A percentile compares a stretch with the other conserved stretches of the same genome.
Conservation (phyloP, 164 flowering plant species). For the Annona cherimola region DNA sequence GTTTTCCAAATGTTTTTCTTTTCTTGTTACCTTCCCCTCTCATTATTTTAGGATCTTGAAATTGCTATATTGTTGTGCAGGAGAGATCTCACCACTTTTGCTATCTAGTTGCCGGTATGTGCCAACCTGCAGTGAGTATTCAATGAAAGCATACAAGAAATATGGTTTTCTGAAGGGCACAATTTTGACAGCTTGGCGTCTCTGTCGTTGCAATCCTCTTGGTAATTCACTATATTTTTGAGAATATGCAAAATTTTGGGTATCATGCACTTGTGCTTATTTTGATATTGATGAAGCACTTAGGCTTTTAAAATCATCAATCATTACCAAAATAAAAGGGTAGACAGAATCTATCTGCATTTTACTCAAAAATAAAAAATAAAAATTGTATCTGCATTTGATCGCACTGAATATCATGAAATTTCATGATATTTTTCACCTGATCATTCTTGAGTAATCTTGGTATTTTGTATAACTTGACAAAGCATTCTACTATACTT, state of each 20-base stretch:
- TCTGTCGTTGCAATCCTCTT: conserved; percentile 97
- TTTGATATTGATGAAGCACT: not conserved
- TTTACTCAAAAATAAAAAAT: no score
- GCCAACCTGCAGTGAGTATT: conserved; percentile 93
- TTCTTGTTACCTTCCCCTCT: not conserved
- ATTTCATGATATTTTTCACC: no score
- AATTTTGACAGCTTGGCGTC: conserved; percentile 80
- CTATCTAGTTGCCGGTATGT: conserved; percentile 85
- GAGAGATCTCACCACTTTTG: conserved; percentile 86
- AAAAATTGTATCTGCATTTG: no score
- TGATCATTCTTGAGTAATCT: no score
- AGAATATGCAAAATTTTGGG: not conserved
- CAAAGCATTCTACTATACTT: no score
- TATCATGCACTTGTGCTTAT: not conserved
- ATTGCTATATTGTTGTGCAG: conserved; percentile 24
- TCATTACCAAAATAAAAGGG: no score
- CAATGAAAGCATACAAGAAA: conserved; percentile 89
- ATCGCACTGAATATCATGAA: no score
- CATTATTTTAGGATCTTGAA: not conserved
- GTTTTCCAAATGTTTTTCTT: no score
- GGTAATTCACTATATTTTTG: conserved; percentile 30
- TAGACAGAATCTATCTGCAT: no score
- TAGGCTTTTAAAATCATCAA: no score
- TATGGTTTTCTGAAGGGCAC: conserved; percentile 88
- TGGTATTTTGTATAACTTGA: no score